Conservation (phyloP, 371 early-diverging fungal species). For the Rhizomucor pusillus region DNA sequence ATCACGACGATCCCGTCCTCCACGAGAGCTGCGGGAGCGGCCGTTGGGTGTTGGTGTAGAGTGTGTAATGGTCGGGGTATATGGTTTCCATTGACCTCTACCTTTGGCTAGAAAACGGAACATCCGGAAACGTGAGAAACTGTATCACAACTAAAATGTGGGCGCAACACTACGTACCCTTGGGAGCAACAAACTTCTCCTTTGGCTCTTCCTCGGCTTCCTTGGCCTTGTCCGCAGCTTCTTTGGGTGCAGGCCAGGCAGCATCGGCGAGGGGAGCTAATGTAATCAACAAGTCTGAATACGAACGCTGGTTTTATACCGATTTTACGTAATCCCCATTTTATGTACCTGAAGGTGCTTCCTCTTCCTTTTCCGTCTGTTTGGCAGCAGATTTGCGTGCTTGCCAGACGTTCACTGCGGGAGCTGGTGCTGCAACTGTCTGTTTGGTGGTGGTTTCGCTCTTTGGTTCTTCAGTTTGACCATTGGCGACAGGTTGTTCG, state of each 20-base stretch:
- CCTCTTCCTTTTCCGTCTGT: conserved; percentile 10
- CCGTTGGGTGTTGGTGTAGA: conserved; percentile 42
- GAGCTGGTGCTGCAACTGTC: conserved; percentile 46
- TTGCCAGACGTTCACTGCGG: conserved; percentile 59
- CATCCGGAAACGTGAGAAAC: neutral
- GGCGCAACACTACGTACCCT: conserved; percentile 18
- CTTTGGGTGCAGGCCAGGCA: conserved; percentile 52
- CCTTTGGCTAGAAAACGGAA: conserved; percentile 39
- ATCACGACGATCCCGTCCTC: conserved; percentile 22
- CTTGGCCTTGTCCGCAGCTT: conserved; percentile 24
- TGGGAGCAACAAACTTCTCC: conserved; percentile 35
- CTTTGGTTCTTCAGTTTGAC: neutral
- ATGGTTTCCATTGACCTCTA: conserved; percentile 61
- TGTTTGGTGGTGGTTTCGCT: conserved; percentile 15
- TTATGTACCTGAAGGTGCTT: conserved; percentile 1
- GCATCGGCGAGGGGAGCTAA: conserved; percentile 4
- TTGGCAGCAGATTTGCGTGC: conserved; percentile 36
- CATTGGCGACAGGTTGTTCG: neutral
- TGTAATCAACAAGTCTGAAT: neutral
- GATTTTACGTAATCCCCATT: neutral
- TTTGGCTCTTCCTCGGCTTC: conserved; percentile 37
- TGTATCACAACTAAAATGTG: neutral
- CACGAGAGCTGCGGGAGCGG: conserved; percentile 19
- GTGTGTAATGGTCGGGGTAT: conserved; percentile 62
- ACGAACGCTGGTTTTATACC: neutral